A percentile compares a stretch with the other conserved stretches of the same genome.
phyloP scores from a whole-genome alignment of 2,329 filamentous ascomycete species.

The Zalaria obscura region DNA sequence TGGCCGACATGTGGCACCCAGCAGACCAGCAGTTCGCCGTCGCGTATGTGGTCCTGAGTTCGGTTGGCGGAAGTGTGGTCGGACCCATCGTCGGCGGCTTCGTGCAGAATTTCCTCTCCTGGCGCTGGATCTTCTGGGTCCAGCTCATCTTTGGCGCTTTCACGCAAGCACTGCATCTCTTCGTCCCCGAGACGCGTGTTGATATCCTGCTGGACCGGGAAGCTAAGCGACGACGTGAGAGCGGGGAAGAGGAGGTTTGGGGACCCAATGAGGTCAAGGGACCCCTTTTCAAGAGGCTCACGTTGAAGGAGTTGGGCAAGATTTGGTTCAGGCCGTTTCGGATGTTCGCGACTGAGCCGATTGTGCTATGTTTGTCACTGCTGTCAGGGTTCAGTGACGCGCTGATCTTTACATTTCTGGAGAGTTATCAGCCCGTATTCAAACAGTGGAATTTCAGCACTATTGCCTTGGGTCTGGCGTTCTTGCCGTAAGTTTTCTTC shows the following conservation, averaged over 20 bases:
- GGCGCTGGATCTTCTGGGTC: slow-evolving; percentile 72
- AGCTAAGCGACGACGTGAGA: slow-evolving; percentile 53
- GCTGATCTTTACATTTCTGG: slow-evolving; percentile 62
- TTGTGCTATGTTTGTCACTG: slow-evolving; percentile 52
- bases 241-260: slow-evolving; percentile 48
- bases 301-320: slow-evolving; percentile 25
- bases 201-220: slow-evolving; percentile 64
- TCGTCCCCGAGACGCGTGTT: slow-evolving; percentile 63
- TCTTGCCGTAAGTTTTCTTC: slow-evolving; percentile 35
- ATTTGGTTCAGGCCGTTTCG: slow-evolving; percentile 51
- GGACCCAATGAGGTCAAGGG: slow-evolving; percentile 54
- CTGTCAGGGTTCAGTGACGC: slow-evolving; percentile 58
- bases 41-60: slow-evolving; percentile 36
- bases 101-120: slow-evolving; percentile 37
- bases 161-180: slow-evolving; percentile 51
- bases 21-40: slow-evolving; percentile 43
- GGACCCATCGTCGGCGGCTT: slow-evolving; percentile 18
- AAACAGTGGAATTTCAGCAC: slow-evolving; percentile 47
- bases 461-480: slow-evolving; percentile 42
- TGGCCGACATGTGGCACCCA: slow-evolving; percentile 45
- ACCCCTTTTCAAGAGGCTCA: slow-evolving; percentile 14
- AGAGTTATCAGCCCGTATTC: slow-evolving; percentile 54
- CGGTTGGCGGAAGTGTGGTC: slow-evolving; percentile 16
- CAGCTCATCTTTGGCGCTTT: slow-evolving; percentile 63
- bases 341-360: slow-evolving; percentile 61